Base-by-base conservation (phyloP, 495 filamentous ascomycete species). In the Xylaria flabelliformis region DNA sequence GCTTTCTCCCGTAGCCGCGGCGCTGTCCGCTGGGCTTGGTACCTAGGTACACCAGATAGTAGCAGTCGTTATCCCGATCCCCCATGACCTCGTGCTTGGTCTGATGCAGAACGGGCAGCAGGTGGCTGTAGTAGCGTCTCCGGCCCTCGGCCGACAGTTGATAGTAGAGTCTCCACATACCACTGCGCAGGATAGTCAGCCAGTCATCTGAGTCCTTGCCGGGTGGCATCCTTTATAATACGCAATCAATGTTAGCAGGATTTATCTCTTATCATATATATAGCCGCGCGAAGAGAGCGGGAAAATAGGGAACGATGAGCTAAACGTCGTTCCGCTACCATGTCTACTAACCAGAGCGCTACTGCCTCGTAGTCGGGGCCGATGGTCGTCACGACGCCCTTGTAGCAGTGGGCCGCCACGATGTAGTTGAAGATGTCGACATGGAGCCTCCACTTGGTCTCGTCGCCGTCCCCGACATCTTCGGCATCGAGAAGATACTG, bases 31-130 rank as follows among this genome's bases (percentile, higher is more conserved):
- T 83, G 19, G 90, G 88, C 77, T 88, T 90, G 72, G 91, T 92
- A 71, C 92, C 93, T 73, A 95, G 81, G 80, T 93, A 94, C 19
- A 94, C 92, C 32, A 95, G 87, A 78, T 95, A 95, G 79, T 87
- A 90, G 75, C 87, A 91, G 73, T 87, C 85, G 69, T 89, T 79
- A 75, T 93, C 90, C 44, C 86, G 83, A 42, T 86, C 85, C 46
- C 89, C 91, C 74, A 95, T 85, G 55, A 90, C 82, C 65, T 86
- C 83, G 59, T 82, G 82, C 82, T 94, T 94, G 76, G 91, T 90
- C 71, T 91, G 82, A 82, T 94, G 91, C 68, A 95, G 86, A 32
- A 93, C 83, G 62, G 93, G 92, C 42, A 94, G 76, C 79, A 95
- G 92, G 80, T 95, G 93, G 64, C 83, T 81, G 82, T 91, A 93